These are phyloP conservation scores for Cyclotella distinguenda DNA, from an alignment of 108 stramenopile genomes.

Conservation along the genomic window DNA sequence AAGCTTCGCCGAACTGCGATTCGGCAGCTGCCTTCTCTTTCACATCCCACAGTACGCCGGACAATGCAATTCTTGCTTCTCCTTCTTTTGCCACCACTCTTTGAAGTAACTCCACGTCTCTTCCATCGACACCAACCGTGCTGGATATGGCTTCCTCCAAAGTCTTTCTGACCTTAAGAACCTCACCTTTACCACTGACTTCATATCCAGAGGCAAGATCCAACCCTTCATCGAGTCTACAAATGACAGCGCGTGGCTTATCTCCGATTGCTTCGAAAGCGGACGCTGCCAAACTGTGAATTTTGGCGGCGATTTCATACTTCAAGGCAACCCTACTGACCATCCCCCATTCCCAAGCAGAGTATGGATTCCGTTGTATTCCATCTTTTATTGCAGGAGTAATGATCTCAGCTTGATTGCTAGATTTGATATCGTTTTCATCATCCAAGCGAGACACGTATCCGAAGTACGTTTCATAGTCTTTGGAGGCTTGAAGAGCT, in stretches of 20 bases:
- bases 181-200: not conserved
- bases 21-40: constrained; percentile 60
- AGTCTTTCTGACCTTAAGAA: constrained; percentile 18
- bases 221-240: constrained; percentile 65
- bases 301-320: constrained; percentile 44
- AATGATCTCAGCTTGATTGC: not conserved
- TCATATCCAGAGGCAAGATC: constrained; percentile 55
- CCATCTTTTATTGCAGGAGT: constrained; percentile 46
- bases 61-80: constrained; percentile 72
- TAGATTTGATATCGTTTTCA: constrained; percentile 36
- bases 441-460: constrained; percentile 54
- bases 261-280: constrained; percentile 77
- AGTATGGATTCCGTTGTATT: constrained; percentile 72
- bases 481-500: constrained; percentile 44
- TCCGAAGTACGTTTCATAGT: constrained; percentile 56
- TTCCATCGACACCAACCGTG: constrained; percentile 56
- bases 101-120: constrained; percentile 72
- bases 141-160: constrained; percentile 54
- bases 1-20: constrained; percentile 58
- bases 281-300: constrained; percentile 53
- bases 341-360: constrained; percentile 85
- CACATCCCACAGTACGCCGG: constrained; percentile 58
- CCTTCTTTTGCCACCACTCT: constrained; percentile 82
- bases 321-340: constrained; percentile 45
- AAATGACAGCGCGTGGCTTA: constrained; percentile 62